phyloP scores from a whole-genome alignment of 108 stramenopile species.

The Seminavis robusta region DNA sequence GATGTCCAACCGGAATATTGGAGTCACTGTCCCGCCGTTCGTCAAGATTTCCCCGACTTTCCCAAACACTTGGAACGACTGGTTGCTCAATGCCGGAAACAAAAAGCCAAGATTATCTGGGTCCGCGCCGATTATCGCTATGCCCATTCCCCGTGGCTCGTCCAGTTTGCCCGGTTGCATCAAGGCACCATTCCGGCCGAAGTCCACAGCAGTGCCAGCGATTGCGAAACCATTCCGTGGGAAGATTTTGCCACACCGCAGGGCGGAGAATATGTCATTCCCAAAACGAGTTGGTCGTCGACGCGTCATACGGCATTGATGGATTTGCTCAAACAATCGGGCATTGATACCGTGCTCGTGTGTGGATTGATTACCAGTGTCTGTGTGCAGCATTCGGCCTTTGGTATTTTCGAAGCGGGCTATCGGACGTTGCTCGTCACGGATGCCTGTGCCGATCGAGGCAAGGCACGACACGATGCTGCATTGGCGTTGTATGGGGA shows the following conservation, averaged over 20 bases:
- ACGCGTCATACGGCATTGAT: constrained; percentile 38
- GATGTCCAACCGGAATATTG: constrained; percentile 62
- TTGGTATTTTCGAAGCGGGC: constrained; percentile 67
- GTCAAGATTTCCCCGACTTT: constrained; percentile 57
- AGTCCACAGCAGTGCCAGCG: constrained; percentile 6
- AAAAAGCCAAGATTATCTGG: constrained; percentile 49
- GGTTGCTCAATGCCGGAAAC: constrained; percentile 33
- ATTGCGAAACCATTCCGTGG: constrained; percentile 36
- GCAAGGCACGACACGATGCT: constrained; percentile 49
- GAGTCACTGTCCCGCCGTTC: constrained; percentile 51
- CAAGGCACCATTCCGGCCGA: constrained; percentile 24
- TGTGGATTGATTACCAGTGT: constrained; percentile 68
- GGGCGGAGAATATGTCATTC: constrained; percentile 43
- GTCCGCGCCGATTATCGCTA: constrained; percentile 57
- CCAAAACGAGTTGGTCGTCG: constrained; percentile 49
- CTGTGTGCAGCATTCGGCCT: constrained; percentile 72
- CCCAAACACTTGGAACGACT: constrained; percentile 23
- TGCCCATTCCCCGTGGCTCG: constrained; percentile 51
- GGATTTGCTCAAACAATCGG: constrained; percentile 25
- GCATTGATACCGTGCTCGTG: constrained; percentile 55
- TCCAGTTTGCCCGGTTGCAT: constrained; percentile 58
- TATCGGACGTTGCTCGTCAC: constrained; percentile 53
- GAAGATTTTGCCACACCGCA: constrained; percentile 59
- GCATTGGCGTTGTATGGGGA: constrained; percentile 64
- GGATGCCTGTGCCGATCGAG: constrained; percentile 65